Conservation (phyloP, 306 rosid genomes). For the Styphnolobium japonicum region DNA sequence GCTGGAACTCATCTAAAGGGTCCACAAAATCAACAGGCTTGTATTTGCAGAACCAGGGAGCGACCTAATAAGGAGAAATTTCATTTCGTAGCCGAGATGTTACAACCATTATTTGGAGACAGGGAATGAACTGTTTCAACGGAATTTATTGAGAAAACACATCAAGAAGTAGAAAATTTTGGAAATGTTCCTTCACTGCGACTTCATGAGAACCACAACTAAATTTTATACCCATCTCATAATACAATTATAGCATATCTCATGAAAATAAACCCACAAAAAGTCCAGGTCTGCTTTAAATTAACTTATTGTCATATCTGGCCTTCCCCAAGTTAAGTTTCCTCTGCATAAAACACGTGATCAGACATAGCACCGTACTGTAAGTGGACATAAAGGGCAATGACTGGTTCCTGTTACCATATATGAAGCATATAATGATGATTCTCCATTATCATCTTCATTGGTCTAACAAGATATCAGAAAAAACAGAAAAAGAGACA, state of each 20-base stretch:
- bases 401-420: background rate
- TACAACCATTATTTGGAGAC: background rate
- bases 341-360: conserved; percentile 8
- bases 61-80: background rate
- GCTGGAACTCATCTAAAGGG: background rate
- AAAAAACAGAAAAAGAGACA: background rate
- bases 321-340: background rate
- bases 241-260: background rate
- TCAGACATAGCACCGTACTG: conserved; percentile 4
- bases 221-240: background rate
- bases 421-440: background rate
- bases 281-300: background rate
- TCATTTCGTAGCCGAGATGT: background rate
- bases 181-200: conserved; percentile 1
- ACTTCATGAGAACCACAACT: background rate
- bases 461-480: background rate
- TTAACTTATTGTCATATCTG: background rate
- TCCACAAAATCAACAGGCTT: background rate
- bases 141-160: background rate
- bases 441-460: conserved; percentile 2
- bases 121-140: background rate
- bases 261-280: background rate
- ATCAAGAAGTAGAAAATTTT: background rate
- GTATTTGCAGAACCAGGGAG: background rate
- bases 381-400: background rate